phyloP scores from a whole-genome alignment of 345 rosid genomes.

The Microcos paniculata region DNA sequence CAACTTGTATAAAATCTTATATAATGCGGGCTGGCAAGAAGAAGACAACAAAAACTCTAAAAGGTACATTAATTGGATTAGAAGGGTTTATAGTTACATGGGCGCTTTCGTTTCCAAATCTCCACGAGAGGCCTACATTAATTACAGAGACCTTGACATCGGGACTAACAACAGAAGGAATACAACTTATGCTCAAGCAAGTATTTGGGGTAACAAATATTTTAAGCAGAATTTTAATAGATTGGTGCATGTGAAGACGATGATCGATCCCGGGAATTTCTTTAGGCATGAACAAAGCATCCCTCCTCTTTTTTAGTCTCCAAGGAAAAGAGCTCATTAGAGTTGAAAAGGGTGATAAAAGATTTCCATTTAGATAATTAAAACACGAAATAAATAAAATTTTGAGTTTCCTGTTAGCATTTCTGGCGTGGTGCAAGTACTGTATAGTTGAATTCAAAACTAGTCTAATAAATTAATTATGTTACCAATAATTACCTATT shows the following conservation, averaged over 20 bases:
- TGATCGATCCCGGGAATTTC: too few species aligned
- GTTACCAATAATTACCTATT: too few species aligned
- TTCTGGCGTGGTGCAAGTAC: too few species aligned
- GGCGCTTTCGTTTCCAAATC: conserved; percentile 46
- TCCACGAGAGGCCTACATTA: conserved; percentile 53
- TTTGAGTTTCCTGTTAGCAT: too few species aligned
- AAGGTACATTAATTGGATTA: conserved; percentile 33
- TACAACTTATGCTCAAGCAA: conserved; percentile 33
- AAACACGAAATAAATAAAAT: too few species aligned
- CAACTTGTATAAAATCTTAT: conserved; percentile 44
- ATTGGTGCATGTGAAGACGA: too few species aligned
- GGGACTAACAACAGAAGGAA: conserved; percentile 35
- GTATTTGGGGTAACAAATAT: conserved; percentile 15
- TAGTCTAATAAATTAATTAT: too few species aligned
- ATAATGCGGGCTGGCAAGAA: conserved; percentile 35
- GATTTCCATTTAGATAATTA: too few species aligned
- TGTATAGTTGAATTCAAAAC: too few species aligned
- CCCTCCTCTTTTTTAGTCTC: not conserved
- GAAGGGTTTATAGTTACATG: conserved; percentile 43
- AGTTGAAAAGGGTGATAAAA: too few species aligned
- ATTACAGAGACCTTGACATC: conserved; percentile 65
- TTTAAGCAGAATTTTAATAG: too few species aligned
- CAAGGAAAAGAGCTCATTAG: not conserved
- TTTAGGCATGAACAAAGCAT: not conserved
- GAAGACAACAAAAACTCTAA: not conserved